Conservation (phyloP, 495 filamentous ascomycete species). For the Talaromyces proteolyticus region DNA sequence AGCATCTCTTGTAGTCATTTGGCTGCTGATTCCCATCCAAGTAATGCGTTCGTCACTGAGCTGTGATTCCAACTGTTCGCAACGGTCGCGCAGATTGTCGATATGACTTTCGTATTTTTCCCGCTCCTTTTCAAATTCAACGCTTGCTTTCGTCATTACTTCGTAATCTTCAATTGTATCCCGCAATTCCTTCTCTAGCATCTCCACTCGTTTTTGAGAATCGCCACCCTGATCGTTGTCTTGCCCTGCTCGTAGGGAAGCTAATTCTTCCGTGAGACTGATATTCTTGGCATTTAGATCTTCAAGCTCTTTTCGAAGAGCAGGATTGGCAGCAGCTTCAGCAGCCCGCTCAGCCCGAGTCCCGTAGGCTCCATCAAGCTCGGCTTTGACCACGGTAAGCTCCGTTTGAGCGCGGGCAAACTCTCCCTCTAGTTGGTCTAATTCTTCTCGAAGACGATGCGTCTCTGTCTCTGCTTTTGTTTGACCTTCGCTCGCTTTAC, state of each 20-base stretch:
- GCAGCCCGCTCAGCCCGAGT: slow-evolving; percentile 70
- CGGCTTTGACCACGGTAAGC: slow-evolving; percentile 83
- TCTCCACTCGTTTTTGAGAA: slow-evolving; percentile 50
- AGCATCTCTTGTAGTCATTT: slow-evolving; percentile 39
- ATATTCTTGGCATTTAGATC: slow-evolving; percentile 56
- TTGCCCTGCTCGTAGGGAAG: slow-evolving; percentile 39
- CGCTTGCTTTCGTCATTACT: slow-evolving; percentile 74
- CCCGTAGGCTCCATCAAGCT: slow-evolving; percentile 92
- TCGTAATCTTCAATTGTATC: slow-evolving; percentile 84
- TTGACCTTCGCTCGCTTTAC: not conserved
- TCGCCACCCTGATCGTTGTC: slow-evolving; percentile 28
- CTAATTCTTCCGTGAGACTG: slow-evolving; percentile 54
- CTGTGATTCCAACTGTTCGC: slow-evolving; percentile 60
- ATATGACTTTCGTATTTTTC: slow-evolving; percentile 69
- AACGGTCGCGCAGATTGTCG: slow-evolving; percentile 63
- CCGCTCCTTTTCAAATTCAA: slow-evolving; percentile 83
- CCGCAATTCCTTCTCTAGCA: slow-evolving; percentile 71
- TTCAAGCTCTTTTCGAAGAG: slow-evolving; percentile 59
- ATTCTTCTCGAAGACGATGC: slow-evolving; percentile 54
- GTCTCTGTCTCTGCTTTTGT: slow-evolving; percentile 35
- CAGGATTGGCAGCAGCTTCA: slow-evolving; percentile 62
- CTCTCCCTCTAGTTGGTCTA: slow-evolving; percentile 71
- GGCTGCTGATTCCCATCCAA: slow-evolving; percentile 60
- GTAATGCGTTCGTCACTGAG: slow-evolving; percentile 66
- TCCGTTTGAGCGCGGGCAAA: slow-evolving; percentile 86